These are phyloP conservation scores for Colletotrichum lupini DNA, from an alignment of 2,329 filamentous ascomycete species.

Conservation along the genomic window DNA sequence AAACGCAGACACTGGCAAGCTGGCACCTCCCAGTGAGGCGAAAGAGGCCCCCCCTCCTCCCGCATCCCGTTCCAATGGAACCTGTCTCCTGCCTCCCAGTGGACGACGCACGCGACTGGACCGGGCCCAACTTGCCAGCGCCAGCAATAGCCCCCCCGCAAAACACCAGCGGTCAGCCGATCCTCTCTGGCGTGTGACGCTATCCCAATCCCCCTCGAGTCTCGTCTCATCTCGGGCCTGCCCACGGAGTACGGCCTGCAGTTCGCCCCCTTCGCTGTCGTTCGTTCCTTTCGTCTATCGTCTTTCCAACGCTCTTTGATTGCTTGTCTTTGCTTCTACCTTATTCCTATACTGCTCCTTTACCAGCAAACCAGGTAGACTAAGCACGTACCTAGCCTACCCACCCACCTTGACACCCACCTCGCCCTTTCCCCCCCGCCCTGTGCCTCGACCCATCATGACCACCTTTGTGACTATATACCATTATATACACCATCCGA, in stretches of 20 bases:
- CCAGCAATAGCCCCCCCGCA: background rate
- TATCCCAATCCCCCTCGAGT: background rate
- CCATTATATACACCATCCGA: slow-evolving; percentile 3
- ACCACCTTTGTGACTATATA: background rate
- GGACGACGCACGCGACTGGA: background rate
- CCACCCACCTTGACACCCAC: background rate
- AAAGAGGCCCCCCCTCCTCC: background rate
- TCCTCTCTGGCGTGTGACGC: slow-evolving; percentile 8
- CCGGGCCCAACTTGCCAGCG: background rate
- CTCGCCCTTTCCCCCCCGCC: background rate
- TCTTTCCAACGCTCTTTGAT: background rate
- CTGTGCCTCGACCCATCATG: background rate
- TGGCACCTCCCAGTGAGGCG: background rate
- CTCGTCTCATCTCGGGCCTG: background rate
- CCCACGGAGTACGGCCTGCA: background rate
- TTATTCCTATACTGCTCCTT: background rate
- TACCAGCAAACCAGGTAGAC: no score
- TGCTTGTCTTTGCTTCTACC: background rate
- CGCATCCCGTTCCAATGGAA: background rate
- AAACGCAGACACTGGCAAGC: background rate
- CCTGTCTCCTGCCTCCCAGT: background rate
- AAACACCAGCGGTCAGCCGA: slow-evolving; percentile 8
- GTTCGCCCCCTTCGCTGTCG: background rate
- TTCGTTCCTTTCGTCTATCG: background rate
- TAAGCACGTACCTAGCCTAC: background rate